Evolutionary conservation across 768 basidiomycete genomes (phyloP).

Genomic region (Suillus luteus): DNA sequence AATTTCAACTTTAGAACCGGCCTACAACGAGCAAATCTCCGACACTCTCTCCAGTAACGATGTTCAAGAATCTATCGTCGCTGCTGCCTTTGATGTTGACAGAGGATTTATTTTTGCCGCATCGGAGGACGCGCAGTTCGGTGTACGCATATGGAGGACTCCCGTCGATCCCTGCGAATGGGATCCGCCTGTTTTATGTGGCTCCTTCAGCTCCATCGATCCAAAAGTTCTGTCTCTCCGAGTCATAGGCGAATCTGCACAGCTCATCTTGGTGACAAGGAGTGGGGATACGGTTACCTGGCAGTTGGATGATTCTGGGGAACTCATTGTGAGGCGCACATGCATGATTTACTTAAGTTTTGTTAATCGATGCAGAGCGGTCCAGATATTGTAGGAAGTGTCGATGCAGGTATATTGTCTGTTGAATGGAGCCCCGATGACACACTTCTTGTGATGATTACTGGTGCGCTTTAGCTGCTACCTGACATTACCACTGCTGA

Average conservation of each 20-base stretch:
- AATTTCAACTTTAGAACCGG: conserved; percentile 17
- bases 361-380: conserved; percentile 21
- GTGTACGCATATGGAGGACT: conserved; percentile 59
- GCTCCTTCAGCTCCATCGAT: conserved; percentile 22
- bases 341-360: not conserved
- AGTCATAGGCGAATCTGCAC: conserved; percentile 71
- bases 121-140: conserved; percentile 59
- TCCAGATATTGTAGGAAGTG: conserved; percentile 79
- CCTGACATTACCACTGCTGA: not conserved
- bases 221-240: conserved; percentile 63
- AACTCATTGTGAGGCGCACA: conserved; percentile 41
- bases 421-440: conserved; percentile 95
- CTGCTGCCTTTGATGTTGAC: conserved; percentile 63
- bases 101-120: conserved; percentile 59
- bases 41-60: conserved; percentile 17
- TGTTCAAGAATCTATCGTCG: conserved; percentile 40
- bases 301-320: conserved; percentile 49
- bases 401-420: conserved; percentile 81
- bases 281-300: conserved; percentile 84
- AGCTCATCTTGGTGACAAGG: conserved; percentile 65
- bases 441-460: conserved; percentile 77
- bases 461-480: conserved; percentile 48
- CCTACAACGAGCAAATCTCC: conserved; percentile 21
- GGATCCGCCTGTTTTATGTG: conserved; percentile 25
- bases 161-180: conserved; percentile 14